A percentile compares a stretch with the other conserved stretches of the same genome.
These are phyloP conservation scores for Thalia dealbata DNA, from an alignment of 176 grass and related monocot genomes.

Conservation along the genomic window DNA sequence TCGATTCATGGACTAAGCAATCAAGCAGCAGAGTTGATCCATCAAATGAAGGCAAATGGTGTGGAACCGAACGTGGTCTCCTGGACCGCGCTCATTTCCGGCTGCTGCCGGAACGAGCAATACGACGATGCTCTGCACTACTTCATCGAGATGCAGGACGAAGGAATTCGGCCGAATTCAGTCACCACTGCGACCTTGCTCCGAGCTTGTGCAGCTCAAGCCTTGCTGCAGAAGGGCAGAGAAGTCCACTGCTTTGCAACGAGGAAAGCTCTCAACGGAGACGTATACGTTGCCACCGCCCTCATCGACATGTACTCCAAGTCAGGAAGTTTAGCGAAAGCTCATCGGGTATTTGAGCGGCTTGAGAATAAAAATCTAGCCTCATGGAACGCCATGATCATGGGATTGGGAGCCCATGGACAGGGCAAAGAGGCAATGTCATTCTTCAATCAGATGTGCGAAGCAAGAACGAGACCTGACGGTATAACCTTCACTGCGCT, in stretches of 20 bases:
- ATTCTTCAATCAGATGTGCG: constrained; percentile 53
- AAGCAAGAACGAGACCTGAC: constrained; percentile 42
- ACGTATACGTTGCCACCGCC: constrained; percentile 43
- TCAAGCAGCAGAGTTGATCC: constrained; percentile 53
- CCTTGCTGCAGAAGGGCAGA: constrained; percentile 55
- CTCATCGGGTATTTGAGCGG: constrained; percentile 30
- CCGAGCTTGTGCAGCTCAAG: constrained; percentile 45
- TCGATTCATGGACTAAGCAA: constrained; percentile 41
- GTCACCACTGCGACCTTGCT: constrained; percentile 46
- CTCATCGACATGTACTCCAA: constrained; percentile 74
- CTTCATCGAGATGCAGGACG: constrained; percentile 57
- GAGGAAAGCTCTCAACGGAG: constrained; percentile 32
- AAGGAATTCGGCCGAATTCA: constrained; percentile 39
- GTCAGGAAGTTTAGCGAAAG: constrained; percentile 38
- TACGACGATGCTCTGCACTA: constrained; percentile 46
- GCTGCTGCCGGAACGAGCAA: constrained; percentile 50
- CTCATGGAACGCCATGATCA: constrained; percentile 70
- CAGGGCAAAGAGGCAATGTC: constrained; percentile 32
- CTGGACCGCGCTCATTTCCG: constrained; percentile 65
- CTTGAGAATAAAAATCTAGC: constrained; percentile 55
- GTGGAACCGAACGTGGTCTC: constrained; percentile 49
- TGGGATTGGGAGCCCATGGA: constrained; percentile 50
- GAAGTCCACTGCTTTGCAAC: constrained; percentile 54
- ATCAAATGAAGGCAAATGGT: constrained; percentile 47
- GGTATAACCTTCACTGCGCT: constrained; percentile 68